phyloP scores from a whole-genome alignment of 2,329 filamentous ascomycete species.

The Colletotrichum euphorbiae region DNA sequence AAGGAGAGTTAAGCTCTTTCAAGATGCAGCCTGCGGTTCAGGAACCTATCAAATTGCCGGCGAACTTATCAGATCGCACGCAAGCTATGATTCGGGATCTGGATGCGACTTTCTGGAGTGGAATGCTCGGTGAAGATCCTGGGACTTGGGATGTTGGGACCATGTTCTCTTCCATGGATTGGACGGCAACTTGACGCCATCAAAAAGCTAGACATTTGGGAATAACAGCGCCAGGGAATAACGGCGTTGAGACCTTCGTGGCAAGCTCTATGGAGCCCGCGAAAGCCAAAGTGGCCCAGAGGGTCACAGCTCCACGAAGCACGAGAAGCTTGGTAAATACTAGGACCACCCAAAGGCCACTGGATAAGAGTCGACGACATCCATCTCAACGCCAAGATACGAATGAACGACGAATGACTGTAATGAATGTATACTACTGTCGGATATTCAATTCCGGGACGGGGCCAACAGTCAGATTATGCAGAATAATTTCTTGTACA shows the following conservation, averaged over 20 bases:
- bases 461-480: no score
- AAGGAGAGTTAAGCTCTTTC: slow-evolving; percentile 32
- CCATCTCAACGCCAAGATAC: neutral
- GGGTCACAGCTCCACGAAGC: no score
- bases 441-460: no score
- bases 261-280: no score
- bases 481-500: no score
- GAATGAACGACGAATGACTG: slow-evolving; percentile 10
- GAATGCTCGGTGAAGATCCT: slow-evolving; percentile 28
- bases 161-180: slow-evolving; percentile 36
- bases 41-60: slow-evolving; percentile 25
- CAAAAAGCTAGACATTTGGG: neutral
- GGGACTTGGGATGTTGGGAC: slow-evolving; percentile 22
- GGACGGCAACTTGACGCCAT: slow-evolving; percentile 30
- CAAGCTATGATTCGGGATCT: slow-evolving; percentile 45
- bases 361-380: neutral
- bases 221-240: neutral
- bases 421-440: neutral
- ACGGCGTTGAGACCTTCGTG: no score
- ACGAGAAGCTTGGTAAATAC: no score
- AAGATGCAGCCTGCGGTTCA: slow-evolving; percentile 16
- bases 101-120: slow-evolving; percentile 42
- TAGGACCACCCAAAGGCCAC: no score
- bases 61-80: slow-evolving; percentile 41
- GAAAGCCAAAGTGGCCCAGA: no score